Evolutionary conservation across 352 stramenopile species (phyloP).

Genomic region (Globisporangium barbulae): DNA sequence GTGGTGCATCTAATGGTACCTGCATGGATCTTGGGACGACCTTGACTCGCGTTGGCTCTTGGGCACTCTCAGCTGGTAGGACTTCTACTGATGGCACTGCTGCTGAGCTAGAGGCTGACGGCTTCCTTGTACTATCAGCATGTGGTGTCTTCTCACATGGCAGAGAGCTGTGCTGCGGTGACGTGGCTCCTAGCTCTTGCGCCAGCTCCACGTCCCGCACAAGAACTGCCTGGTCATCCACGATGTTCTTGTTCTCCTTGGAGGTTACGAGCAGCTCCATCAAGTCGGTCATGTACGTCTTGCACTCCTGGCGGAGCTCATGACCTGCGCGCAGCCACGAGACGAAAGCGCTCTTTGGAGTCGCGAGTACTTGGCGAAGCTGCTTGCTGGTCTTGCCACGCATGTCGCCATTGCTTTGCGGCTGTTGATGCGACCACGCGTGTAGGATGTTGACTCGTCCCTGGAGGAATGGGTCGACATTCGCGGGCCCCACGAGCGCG

Average conservation of each 20-base stretch:
- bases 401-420: constrained; percentile 35
- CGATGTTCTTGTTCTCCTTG: constrained; percentile 18
- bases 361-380: constrained; percentile 45
- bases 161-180: not conserved
- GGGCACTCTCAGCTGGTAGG: not conserved
- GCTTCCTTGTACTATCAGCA: not conserved
- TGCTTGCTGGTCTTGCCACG: constrained; percentile 50
- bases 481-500: constrained; percentile 80
- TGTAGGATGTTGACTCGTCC: constrained; percentile 62
- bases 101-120: not conserved
- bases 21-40: not conserved
- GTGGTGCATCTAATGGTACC: not conserved
- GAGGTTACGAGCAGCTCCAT: constrained; percentile 76
- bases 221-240: constrained; percentile 5
- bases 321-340: constrained; percentile 88
- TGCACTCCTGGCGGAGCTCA: constrained; percentile 87
- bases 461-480: constrained; percentile 89
- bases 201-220: not conserved
- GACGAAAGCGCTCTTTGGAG: constrained; percentile 73
- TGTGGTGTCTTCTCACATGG: not conserved
- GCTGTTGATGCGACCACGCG: constrained; percentile 76
- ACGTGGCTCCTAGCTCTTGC: not conserved
- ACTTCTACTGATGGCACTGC: not conserved
- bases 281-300: constrained; percentile 75
- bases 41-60: not conserved